Evolutionary conservation across 2,329 filamentous ascomycete species (phyloP).

Genomic region (Penicillium sp.): DNA sequence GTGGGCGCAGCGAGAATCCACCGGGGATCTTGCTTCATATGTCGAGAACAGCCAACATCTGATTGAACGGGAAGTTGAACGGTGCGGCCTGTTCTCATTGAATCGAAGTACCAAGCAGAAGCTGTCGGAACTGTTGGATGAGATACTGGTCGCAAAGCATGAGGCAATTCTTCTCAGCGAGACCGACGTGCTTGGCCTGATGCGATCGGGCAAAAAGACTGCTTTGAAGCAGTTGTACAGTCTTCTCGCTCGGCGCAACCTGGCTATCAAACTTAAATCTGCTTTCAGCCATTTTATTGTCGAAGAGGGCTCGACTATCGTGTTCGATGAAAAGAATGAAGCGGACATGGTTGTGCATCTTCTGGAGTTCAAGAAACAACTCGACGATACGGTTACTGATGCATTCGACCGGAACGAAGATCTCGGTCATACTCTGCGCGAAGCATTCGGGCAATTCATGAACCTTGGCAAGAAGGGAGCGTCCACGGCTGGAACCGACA

Average conservation of each 20-base stretch:
- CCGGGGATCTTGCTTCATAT: slow-evolving; percentile 70
- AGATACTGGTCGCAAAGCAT: slow-evolving; percentile 69
- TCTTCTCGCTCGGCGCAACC: slow-evolving; percentile 70
- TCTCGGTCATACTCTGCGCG: slow-evolving; percentile 75
- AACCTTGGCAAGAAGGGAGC: slow-evolving; percentile 77
- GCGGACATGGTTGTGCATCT: slow-evolving; percentile 85
- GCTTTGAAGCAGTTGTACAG: slow-evolving; percentile 77
- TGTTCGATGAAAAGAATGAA: slow-evolving; percentile 75
- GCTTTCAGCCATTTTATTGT: slow-evolving; percentile 82
- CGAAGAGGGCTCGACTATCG: slow-evolving; percentile 71
- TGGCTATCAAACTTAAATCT: slow-evolving; percentile 68
- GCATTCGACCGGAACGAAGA: slow-evolving; percentile 78
- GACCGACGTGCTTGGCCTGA: slow-evolving; percentile 69
- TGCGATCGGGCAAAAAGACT: slow-evolving; percentile 68
- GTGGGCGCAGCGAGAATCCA: slow-evolving; percentile 69
- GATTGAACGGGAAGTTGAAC: slow-evolving; percentile 69
- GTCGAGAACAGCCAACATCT: slow-evolving; percentile 69
- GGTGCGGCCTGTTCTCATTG: slow-evolving; percentile 79
- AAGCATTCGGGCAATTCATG: slow-evolving; percentile 87
- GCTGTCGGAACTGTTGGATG: slow-evolving; percentile 72
- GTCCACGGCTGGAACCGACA: slow-evolving; percentile 75
- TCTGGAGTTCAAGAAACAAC: slow-evolving; percentile 74
- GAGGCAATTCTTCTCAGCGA: slow-evolving; percentile 66
- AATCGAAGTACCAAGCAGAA: slow-evolving; percentile 80
- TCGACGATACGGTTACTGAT: slow-evolving; percentile 75